Percentiles rank a stretch among this genome's conserved stretches.
Evolutionary conservation across 2,329 filamentous ascomycete genomes (phyloP).

Genomic region (Didymella segeticola): DNA sequence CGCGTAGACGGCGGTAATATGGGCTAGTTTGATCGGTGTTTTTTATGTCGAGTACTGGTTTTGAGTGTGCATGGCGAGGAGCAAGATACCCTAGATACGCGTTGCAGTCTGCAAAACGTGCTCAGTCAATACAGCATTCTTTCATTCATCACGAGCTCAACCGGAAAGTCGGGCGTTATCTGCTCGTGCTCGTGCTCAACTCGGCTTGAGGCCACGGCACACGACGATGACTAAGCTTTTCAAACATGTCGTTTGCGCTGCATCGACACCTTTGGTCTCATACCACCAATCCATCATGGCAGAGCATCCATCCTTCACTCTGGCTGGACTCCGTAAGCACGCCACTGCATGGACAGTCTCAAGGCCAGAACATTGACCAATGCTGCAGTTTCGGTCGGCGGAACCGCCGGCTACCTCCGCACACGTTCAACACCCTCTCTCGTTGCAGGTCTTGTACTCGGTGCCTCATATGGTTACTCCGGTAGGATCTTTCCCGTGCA

Average conservation of each 20-base stretch:
- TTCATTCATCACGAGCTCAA: background rate
- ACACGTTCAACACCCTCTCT: slow-evolving; percentile 39
- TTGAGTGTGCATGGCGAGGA: slow-evolving; percentile 6
- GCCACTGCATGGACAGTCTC: too few relatives aligned
- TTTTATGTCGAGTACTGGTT: background rate
- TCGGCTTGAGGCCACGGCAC: background rate
- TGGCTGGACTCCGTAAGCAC: slow-evolving; percentile 35
- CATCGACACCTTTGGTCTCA: background rate
- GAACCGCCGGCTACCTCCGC: slow-evolving; percentile 37
- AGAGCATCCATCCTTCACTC: slow-evolving; percentile 40
- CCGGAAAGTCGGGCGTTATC: background rate
- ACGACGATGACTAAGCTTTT: slow-evolving; percentile 13
- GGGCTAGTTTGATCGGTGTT: background rate
- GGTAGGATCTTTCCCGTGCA: slow-evolving; percentile 15
- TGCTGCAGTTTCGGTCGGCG: slow-evolving; percentile 31
- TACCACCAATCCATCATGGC: slow-evolving; percentile 25
- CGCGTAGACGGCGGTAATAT: background rate
- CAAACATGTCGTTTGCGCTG: background rate
- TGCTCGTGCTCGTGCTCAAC: background rate
- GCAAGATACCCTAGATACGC: slow-evolving; percentile 13
- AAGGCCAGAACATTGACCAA: slow-evolving; percentile 7
- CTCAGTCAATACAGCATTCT: background rate
- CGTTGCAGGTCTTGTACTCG: slow-evolving; percentile 35
- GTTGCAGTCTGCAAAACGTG: background rate
- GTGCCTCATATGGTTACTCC: slow-evolving; percentile 35